These are phyloP conservation scores for Fistulifera solaris DNA, from an alignment of 108 stramenopile genomes.

Conservation along the genomic window DNA sequence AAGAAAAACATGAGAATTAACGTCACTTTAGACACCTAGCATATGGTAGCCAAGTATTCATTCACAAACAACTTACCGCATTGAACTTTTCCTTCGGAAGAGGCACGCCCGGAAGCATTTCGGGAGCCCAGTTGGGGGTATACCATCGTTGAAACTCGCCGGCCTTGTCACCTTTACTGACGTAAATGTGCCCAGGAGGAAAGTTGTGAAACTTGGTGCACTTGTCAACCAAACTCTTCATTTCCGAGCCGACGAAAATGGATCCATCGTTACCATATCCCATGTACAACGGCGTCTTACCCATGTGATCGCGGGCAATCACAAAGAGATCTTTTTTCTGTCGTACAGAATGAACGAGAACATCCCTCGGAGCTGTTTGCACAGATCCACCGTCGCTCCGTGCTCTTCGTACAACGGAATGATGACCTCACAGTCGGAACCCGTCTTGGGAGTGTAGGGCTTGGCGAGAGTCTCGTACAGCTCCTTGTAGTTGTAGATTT, in stretches of 20 bases:
- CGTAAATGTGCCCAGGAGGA: slow-evolving; percentile 93
- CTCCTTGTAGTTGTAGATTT: slow-evolving; percentile 99
- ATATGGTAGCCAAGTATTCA: no score
- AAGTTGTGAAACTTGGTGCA: slow-evolving; percentile 85
- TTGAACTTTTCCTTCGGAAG: slow-evolving; percentile 59
- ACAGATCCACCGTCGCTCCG: slow-evolving; percentile 63
- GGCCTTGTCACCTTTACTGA: slow-evolving; percentile 67
- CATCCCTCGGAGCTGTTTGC: slow-evolving; percentile 85
- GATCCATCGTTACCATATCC: slow-evolving; percentile 94
- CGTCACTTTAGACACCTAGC: no score
- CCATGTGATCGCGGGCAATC: slow-evolving; percentile 92
- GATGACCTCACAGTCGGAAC: slow-evolving; percentile 94
- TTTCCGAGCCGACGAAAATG: slow-evolving; percentile 86
- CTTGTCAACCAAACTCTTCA: slow-evolving; percentile 85
- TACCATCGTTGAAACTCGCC: slow-evolving; percentile 88
- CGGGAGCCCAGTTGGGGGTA: slow-evolving; percentile 86
- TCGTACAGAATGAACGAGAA: slow-evolving; percentile 96
- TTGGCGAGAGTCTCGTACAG: slow-evolving; percentile 57
- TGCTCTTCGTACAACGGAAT: slow-evolving; percentile 85
- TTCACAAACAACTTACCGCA: slow-evolving; percentile 34
- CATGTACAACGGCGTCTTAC: slow-evolving; percentile 95
- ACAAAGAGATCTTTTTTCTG: slow-evolving; percentile 74
- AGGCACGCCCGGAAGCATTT: slow-evolving; percentile 69
- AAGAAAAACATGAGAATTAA: no score
- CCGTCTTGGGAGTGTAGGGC: slow-evolving; percentile 81